Evolutionary conservation across 805 yeast genomes (phyloP).

Genomic region (Tetrapisispora fleetii): DNA sequence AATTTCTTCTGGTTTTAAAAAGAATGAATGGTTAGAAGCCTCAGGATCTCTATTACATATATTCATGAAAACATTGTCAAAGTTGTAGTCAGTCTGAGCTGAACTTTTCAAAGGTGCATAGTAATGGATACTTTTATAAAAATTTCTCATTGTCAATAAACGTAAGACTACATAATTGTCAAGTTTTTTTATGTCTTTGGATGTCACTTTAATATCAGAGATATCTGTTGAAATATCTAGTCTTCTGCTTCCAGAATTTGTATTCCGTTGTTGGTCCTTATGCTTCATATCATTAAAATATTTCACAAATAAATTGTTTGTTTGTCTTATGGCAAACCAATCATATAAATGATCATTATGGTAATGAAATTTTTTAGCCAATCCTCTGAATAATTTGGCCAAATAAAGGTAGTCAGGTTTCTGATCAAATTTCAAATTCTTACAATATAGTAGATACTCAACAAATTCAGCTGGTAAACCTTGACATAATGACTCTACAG

Average conservation of each 20-base stretch:
- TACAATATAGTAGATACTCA: conserved; percentile 78
- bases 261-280: neutral
- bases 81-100: neutral
- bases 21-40: neutral
- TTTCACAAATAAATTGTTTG: neutral
- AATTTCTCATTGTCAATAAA: neutral
- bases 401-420: conserved; percentile 89
- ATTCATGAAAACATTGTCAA: conserved; percentile 1
- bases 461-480: conserved; percentile 89
- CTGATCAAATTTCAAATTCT: conserved; percentile 87
- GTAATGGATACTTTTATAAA: neutral
- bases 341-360: conserved; percentile 91
- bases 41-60: neutral
- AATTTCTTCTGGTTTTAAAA: conserved; percentile 1
- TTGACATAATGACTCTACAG: conserved; percentile 74
- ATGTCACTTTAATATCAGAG: neutral
- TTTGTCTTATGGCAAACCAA: conserved; percentile 61
- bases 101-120: conserved; percentile 1
- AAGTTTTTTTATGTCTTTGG: conserved; percentile 1
- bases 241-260: neutral
- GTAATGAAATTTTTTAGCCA: conserved; percentile 79
- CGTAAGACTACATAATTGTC: neutral
- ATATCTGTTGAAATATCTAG: neutral
- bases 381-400: conserved; percentile 81
- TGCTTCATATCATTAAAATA: neutral